phyloP scores from a whole-genome alignment of 192 early-diverging fungal genomes.

The Coemansia umbellata region DNA sequence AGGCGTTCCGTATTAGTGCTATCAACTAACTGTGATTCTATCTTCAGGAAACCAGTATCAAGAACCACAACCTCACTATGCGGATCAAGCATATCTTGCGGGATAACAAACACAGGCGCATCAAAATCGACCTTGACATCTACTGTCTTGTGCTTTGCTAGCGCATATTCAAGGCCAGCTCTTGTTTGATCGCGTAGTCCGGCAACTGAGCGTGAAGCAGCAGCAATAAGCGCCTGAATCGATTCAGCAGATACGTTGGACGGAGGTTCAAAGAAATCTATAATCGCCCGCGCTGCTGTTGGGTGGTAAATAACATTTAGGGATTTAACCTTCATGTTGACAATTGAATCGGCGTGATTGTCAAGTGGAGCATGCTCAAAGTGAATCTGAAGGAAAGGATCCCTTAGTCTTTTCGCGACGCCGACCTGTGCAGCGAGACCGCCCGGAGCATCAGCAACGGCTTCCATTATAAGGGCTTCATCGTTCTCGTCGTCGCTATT shows the following conservation, averaged over 20 bases:
- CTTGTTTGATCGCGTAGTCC: constrained; percentile 85
- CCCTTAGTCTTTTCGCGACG: constrained; percentile 4
- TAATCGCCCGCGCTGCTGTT: constrained; percentile 63
- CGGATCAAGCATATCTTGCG: constrained; percentile 57
- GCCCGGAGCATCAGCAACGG: constrained; percentile 15
- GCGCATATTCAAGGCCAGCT: constrained; percentile 78
- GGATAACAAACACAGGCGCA: constrained; percentile 92
- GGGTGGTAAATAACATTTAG: constrained; percentile 90
- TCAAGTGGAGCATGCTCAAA: constrained; percentile 93
- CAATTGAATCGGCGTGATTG: constrained; percentile 76
- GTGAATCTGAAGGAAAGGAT: constrained; percentile 48
- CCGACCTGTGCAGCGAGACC: constrained; percentile 11
- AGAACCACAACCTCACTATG: constrained; percentile 73
- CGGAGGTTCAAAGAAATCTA: constrained; percentile 81
- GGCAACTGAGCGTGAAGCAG: constrained; percentile 81
- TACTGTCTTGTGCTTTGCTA: constrained; percentile 85
- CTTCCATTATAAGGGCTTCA: constrained; percentile 7
- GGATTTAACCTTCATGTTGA: constrained; percentile 81
- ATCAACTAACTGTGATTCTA: constrained; percentile 79
- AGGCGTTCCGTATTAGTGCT: constrained; percentile 63
- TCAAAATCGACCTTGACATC: constrained; percentile 94
- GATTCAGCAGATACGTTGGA: constrained; percentile 67
- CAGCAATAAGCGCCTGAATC: constrained; percentile 66
- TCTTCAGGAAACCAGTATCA: constrained; percentile 88
- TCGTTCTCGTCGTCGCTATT: constrained; percentile 1